Conservation (phyloP, 1,139 yeast species). For the Zygoascus meyerae region DNA sequence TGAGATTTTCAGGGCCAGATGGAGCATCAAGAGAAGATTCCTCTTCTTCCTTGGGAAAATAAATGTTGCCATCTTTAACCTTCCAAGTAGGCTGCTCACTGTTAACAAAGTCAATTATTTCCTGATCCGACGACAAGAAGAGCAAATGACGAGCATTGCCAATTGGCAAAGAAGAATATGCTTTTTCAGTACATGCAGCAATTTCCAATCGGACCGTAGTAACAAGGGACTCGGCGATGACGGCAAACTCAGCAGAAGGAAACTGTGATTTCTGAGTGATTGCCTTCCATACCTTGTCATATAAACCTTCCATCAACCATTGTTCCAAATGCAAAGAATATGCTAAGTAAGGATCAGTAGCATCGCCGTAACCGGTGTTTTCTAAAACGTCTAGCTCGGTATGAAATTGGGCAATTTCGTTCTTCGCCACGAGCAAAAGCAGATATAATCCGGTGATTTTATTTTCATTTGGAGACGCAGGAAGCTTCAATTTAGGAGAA, state of each 20-base stretch:
- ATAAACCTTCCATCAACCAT: conserved; percentile 95
- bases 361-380: conserved; percentile 47
- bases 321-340: conserved; percentile 88
- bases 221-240: conserved; percentile 48
- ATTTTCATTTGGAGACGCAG: conserved; percentile 59
- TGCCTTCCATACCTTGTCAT: conserved; percentile 84
- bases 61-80: conserved; percentile 52
- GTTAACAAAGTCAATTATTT: conserved; percentile 52
- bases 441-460: conserved; percentile 75
- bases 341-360: conserved; percentile 48
- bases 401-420: conserved; percentile 82
- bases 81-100: conserved; percentile 57
- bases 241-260: conserved; percentile 43
- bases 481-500: conserved; percentile 40
- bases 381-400: conserved; percentile 75
- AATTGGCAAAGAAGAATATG: conserved; percentile 70
- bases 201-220: conserved; percentile 79
- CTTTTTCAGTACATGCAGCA: conserved; percentile 77
- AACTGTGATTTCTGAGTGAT: conserved; percentile 45
- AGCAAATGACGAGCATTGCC: conserved; percentile 77
- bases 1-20: conserved; percentile 40
- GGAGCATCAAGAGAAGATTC: conserved; percentile 24
- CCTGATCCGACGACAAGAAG: conserved; percentile 65
- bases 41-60: conserved; percentile 40
- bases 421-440: conserved; percentile 70